Base-by-base conservation (phyloP, 441 rosid species). In the Erodium trifolium region DNA sequence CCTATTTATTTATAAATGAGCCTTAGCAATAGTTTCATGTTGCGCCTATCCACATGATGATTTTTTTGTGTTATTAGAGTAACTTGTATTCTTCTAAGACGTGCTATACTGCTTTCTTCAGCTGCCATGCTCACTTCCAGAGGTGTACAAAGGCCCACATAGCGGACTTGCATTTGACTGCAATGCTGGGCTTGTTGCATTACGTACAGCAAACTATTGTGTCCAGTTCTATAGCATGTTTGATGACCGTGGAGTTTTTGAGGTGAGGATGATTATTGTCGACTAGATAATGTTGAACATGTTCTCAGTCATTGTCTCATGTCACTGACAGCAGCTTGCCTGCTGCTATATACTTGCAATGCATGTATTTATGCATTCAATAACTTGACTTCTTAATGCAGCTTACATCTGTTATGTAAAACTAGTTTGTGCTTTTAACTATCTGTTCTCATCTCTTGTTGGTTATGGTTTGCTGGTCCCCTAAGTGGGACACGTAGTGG, bases 191-290 rank as follows among this genome's bases (percentile, higher is more conserved):
- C 51, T 88, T 70, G 89, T 87, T 75, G 99, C 99, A 68, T 45
- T 92, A 68, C 79, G 88, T 72, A 85, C 96, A 41, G 96, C 87
- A 75, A 86, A 85, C 77, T 92, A 90, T 67, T 80, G 91, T 68
- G 80, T 92, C 77, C 99, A 95, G 73, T 74, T 90, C 57, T 95
- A 95, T 80, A 92, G 91, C 85, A 84, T 90, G 69, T 74, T 92
- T 68, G 86, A 85, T 79, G 97, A 95, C 77, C 85, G 84, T 1
- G 95, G 83, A 73, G 75, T 90, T 71, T 86, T 90, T 67, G 97
- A 95, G 95, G 99, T 94, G 75, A 82, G 75, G 34, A 67, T 68
- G 11, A 65, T 34, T 16, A n/a, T 10, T 57, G 34, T 14, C 59
- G 16, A 18, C 53, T 39, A 8, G 39, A 60, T 57, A 14, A 5